A percentile compares a stretch with the other conserved stretches of the same genome.
phyloP scores from a whole-genome alignment of 129 eudicot genomes.

The Flaveria sonorensis region DNA sequence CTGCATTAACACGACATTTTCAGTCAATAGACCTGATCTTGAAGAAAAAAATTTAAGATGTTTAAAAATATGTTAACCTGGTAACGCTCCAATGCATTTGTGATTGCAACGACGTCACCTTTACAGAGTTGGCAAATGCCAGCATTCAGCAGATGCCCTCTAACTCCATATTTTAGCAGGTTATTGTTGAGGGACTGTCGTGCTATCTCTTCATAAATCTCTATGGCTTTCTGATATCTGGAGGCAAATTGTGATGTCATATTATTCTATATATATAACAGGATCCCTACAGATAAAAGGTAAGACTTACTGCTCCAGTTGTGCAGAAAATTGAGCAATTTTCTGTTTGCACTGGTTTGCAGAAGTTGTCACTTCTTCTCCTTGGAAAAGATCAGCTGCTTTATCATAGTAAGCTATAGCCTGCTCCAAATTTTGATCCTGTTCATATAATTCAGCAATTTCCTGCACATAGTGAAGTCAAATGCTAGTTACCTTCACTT shows the following conservation, averaged over 20 bases:
- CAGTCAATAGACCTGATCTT: background rate
- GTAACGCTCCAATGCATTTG: constrained; percentile 55
- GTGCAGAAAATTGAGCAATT: constrained; percentile 74
- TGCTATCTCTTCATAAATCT: constrained; percentile 56
- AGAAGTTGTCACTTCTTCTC: constrained; percentile 67
- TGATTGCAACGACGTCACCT: constrained; percentile 49
- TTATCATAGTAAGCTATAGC: constrained; percentile 61
- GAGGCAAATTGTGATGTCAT: constrained; percentile 9
- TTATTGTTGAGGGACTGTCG: constrained; percentile 52
- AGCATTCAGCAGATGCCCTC: constrained; percentile 61
- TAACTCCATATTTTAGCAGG: constrained; percentile 52
- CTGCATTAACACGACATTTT: constrained; percentile 34
- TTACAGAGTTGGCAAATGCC: constrained; percentile 63
- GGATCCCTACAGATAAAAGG: background rate
- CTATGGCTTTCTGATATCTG: constrained; percentile 48
- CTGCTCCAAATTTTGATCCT: constrained; percentile 63
- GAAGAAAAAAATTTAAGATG: background rate
- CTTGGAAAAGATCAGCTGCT: constrained; percentile 73
- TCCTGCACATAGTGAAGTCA: constrained; percentile 48
- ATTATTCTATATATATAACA: constrained; percentile 2
- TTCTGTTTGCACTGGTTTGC: constrained; percentile 84
- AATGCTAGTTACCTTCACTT: constrained; percentile 3
- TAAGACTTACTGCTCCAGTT: constrained; percentile 56
- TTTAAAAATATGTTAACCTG: constrained; percentile 33
- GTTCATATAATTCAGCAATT: constrained; percentile 81